Evolutionary conservation across 2,329 filamentous ascomycete genomes (phyloP).

Genomic region (Didymella lethalis): DNA sequence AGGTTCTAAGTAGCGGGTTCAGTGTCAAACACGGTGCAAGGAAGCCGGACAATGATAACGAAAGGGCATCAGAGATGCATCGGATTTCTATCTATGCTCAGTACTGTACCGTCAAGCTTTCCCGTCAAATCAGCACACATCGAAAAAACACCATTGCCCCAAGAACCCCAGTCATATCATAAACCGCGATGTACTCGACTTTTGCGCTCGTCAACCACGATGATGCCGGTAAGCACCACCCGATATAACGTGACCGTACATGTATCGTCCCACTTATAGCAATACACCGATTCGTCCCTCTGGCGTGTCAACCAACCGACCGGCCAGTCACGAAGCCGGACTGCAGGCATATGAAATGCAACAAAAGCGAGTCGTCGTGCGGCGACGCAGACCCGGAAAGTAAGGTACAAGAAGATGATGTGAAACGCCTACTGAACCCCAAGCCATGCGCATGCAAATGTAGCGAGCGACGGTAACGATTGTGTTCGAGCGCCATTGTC

Average conservation of each 20-base stretch:
- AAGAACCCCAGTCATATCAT: constrained; percentile 5
- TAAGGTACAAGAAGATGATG: constrained; percentile 39
- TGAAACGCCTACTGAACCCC: constrained; percentile 22
- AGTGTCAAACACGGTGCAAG: background rate
- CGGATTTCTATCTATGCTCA: constrained; percentile 15
- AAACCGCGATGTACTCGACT: constrained; percentile 12
- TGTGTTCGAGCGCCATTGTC: constrained; percentile 12
- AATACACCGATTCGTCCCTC: constrained; percentile 14
- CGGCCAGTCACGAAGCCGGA: constrained; percentile 5
- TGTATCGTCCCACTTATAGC: constrained; percentile 15
- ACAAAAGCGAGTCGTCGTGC: constrained; percentile 9
- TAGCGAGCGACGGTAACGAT: constrained; percentile 20
- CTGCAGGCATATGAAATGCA: constrained; percentile 12
- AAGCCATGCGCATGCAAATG: constrained; percentile 18
- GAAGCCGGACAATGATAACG: background rate
- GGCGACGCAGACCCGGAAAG: constrained; percentile 20
- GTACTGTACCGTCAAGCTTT: constrained; percentile 9
- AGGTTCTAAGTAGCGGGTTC: background rate
- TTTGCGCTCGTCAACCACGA: constrained; percentile 8
- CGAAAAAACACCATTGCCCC: constrained; percentile 13
- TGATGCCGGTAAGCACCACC: background rate
- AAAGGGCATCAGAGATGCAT: constrained; percentile 1
- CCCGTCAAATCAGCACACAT: constrained; percentile 9
- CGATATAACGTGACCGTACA: background rate
- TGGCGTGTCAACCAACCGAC: constrained; percentile 1